A percentile compares a stretch with the other conserved stretches of the same genome.
Evolutionary conservation across 805 yeast species (phyloP).

Genomic region (Yamadazyma nakazawae): DNA sequence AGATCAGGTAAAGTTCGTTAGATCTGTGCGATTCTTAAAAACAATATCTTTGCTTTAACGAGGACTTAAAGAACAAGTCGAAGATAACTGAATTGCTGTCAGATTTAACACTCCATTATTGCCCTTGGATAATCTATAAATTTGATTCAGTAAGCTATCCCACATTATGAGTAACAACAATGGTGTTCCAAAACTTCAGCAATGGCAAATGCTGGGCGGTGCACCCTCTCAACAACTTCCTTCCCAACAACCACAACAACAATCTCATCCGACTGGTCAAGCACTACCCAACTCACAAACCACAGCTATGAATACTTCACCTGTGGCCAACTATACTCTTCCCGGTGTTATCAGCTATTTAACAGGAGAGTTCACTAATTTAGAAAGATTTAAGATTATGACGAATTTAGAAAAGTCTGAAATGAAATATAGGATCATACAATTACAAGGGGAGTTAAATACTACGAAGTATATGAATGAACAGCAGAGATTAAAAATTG

Average conservation of each 20-base stretch:
- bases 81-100: neutral
- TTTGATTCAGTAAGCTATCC: no score
- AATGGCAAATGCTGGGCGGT: conserved; percentile 5
- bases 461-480: conserved; percentile 40
- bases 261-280: conserved; percentile 5
- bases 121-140: neutral
- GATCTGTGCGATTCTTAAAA: neutral
- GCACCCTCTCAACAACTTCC: neutral
- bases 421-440: conserved; percentile 49
- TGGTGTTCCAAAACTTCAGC: conserved; percentile 6
- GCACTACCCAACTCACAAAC: neutral
- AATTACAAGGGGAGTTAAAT: conserved; percentile 52
- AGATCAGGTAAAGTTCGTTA: no score
- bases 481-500: conserved; percentile 37
- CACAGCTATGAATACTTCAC: conserved; percentile 25
- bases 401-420: conserved; percentile 52
- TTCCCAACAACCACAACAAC: conserved; percentile 12
- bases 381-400: conserved; percentile 42
- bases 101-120: no score
- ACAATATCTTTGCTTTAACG: neutral
- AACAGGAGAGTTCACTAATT: conserved; percentile 54
- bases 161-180: conserved; percentile 2
- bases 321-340: conserved; percentile 41
- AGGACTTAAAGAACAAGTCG: neutral
- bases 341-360: conserved; percentile 60